These are phyloP conservation scores for Iris macrosiphon DNA, from an alignment of 106 monocot species.

Conservation along the genomic window DNA sequence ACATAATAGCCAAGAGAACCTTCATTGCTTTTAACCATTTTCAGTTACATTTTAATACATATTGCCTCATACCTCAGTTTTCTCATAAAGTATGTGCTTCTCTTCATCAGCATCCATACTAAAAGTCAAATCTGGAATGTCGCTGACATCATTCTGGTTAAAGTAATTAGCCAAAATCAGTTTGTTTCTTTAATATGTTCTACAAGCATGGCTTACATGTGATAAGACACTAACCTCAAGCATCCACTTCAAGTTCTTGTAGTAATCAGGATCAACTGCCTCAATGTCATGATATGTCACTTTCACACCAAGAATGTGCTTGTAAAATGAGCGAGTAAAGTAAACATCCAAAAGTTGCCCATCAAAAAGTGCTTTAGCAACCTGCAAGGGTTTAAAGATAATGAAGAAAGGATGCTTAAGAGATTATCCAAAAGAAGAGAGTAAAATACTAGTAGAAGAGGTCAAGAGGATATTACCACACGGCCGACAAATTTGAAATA, in stretches of 20 bases:
- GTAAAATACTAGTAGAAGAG: not conserved
- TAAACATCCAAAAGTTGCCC: conserved; percentile 81
- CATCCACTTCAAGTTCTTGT: conserved; percentile 89
- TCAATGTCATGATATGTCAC: conserved; percentile 87
- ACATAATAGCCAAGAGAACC: not conserved
- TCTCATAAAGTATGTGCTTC: conserved; percentile 75
- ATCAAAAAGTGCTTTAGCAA: conserved; percentile 83
- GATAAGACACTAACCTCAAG: conserved; percentile 45
- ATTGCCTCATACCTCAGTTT: conserved; percentile 71
- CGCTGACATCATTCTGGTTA: conserved; percentile 74
- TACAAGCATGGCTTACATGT: not conserved
- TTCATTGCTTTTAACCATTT: not conserved
- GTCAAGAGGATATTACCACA: conserved; percentile 32
- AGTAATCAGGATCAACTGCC: conserved; percentile 84
- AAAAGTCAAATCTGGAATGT: conserved; percentile 65
- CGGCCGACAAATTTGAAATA: conserved; percentile 91
- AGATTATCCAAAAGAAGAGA: conserved; percentile 4
- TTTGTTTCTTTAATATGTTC: not conserved
- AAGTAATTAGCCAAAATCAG: not conserved
- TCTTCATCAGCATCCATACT: conserved; percentile 92
- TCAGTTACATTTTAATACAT: too few relatives aligned
- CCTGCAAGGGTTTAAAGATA: conserved; percentile 34
- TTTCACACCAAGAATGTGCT: conserved; percentile 80
- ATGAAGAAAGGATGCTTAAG: not conserved
- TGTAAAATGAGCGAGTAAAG: conserved; percentile 83